phyloP scores from a whole-genome alignment of 257 asterid genomes.

The Cordia subcordata region DNA sequence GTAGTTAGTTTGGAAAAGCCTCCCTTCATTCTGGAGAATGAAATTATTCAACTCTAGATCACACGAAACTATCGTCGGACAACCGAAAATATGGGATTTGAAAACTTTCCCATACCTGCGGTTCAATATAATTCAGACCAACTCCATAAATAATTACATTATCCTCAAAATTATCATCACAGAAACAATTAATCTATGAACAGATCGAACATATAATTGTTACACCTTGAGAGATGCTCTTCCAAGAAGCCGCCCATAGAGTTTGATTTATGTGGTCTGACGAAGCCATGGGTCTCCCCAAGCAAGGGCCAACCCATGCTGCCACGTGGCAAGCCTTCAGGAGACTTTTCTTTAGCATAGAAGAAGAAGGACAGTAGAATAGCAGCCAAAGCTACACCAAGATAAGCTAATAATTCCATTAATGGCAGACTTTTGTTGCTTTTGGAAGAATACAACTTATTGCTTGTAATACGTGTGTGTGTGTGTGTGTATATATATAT shows the following conservation, averaged over 20 bases:
- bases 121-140: no score
- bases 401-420: no score
- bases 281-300: constrained; percentile 65
- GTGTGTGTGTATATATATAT: no score
- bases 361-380: neutral
- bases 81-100: constrained; percentile 60
- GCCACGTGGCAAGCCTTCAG: constrained; percentile 47
- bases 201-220: no score
- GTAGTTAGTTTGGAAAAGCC: constrained; percentile 46
- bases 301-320: constrained; percentile 54
- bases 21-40: constrained; percentile 67
- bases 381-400: neutral
- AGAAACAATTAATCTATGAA: neutral
- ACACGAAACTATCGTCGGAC: constrained; percentile 70
- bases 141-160: no score
- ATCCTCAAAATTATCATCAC: no score
- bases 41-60: constrained; percentile 51
- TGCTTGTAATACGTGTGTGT: no score
- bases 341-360: neutral
- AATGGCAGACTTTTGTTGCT: neutral
- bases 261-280: constrained; percentile 57
- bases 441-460: neutral
- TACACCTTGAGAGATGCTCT: constrained; percentile 47
- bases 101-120: constrained; percentile 67
- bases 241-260: constrained; percentile 49